phyloP scores from a whole-genome alignment of 257 asterid genomes.

The Nyctanthes arbortristis region DNA sequence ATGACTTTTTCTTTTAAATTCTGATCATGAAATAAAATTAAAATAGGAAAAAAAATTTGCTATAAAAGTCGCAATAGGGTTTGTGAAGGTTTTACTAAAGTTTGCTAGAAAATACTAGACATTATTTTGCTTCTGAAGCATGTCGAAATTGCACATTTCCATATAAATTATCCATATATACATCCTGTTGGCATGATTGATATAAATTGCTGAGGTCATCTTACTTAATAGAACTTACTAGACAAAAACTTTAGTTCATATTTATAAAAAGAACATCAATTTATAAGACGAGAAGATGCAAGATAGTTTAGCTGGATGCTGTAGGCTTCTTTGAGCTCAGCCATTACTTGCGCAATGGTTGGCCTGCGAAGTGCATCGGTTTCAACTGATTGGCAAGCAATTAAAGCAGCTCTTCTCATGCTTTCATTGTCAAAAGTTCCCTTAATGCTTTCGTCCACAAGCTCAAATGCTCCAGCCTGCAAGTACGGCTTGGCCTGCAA shows the following conservation, averaged over 20 bases:
- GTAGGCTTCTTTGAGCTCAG: constrained; percentile 81
- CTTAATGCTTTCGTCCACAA: constrained; percentile 77
- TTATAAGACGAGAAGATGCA: constrained; percentile 53
- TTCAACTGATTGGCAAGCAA: constrained; percentile 88
- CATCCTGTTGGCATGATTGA: constrained; percentile 1
- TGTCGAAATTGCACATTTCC: no score
- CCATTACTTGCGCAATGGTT: constrained; percentile 60
- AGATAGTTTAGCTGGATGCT: constrained; percentile 75
- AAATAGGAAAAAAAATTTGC: background rate
- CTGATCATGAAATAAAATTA: no score
- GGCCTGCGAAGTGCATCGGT: constrained; percentile 87
- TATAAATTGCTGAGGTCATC: background rate
- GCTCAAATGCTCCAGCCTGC: constrained; percentile 93
- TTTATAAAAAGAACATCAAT: constrained; percentile 20
- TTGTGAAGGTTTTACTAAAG: background rate
- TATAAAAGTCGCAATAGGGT: background rate
- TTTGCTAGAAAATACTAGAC: no score
- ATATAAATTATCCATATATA: constrained; percentile 22
- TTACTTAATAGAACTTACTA: background rate
- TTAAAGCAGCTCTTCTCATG: constrained; percentile 76
- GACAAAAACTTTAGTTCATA: background rate
- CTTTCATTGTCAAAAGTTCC: constrained; percentile 80
- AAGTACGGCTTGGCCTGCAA: constrained; percentile 95
- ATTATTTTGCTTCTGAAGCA: no score
- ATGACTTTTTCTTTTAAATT: constrained; percentile 12